Conservation (phyloP, 83 land plant genomes). For the Picea engelmannii region DNA sequence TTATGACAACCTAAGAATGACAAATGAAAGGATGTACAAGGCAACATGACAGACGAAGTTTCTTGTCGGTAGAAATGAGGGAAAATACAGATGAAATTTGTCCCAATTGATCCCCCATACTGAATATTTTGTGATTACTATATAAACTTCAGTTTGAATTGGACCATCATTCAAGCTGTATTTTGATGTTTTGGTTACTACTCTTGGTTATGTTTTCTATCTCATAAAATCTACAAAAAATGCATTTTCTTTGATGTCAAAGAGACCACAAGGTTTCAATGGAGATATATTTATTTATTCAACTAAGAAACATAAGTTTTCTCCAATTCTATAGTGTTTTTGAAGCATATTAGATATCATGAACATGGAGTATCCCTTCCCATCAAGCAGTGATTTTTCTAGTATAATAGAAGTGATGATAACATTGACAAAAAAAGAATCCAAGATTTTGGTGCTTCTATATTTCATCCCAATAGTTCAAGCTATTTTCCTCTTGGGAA, state of each 20-base stretch:
- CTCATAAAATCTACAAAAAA: background rate
- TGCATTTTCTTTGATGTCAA: background rate
- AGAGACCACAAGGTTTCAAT: conserved; percentile 10
- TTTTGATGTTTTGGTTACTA: conserved; percentile 79
- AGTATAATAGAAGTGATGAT: conserved; percentile 22
- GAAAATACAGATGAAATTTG: background rate
- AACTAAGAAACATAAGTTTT: conserved; percentile 12
- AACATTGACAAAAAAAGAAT: conserved; percentile 13
- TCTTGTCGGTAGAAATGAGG: too few relatives aligned
- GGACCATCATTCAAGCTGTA: conserved; percentile 64
- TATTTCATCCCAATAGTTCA: conserved; percentile 89
- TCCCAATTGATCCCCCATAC: conserved; percentile 47
- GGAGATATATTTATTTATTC: conserved; percentile 12
- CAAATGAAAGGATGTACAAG: too few relatives aligned
- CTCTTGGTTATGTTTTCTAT: conserved; percentile 37
- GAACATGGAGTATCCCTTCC: conserved; percentile 16
- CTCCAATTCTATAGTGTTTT: conserved; percentile 7
- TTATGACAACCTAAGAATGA: too few relatives aligned
- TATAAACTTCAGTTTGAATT: conserved; percentile 32
- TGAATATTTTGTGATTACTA: conserved; percentile 41
- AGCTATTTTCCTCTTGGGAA: conserved; percentile 11
- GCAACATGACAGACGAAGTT: too few relatives aligned
- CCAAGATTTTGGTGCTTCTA: conserved; percentile 81
- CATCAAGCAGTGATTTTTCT: conserved; percentile 12
- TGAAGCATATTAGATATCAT: conserved; percentile 3